A percentile compares a stretch with the other conserved stretches of the same genome.
phyloP scores from a whole-genome alignment of 257 asterid genomes.

The Leptodermis oblonga region DNA sequence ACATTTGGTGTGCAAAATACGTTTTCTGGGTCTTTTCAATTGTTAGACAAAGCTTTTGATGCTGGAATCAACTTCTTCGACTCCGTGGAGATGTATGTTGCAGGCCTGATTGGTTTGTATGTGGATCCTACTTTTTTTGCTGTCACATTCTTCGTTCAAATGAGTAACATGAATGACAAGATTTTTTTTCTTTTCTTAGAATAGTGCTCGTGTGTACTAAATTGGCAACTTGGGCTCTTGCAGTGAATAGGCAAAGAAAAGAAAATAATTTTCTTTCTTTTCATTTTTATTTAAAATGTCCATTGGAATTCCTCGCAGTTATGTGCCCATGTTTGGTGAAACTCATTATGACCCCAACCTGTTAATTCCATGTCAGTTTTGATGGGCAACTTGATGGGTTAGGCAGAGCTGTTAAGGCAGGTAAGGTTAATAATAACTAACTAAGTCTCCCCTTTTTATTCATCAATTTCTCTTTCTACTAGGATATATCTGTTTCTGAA shows the following conservation, averaged over 20 bases:
- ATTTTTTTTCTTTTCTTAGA: neutral
- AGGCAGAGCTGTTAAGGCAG: slow-evolving; percentile 64
- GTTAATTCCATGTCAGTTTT: slow-evolving; percentile 48
- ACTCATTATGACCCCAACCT: slow-evolving; percentile 57
- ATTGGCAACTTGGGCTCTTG: neutral
- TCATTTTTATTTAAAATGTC: neutral
- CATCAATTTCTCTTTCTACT: slow-evolving; percentile 3
- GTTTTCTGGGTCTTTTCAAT: slow-evolving; percentile 49
- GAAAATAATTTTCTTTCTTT: neutral
- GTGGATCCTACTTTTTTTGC: slow-evolving; percentile 21
- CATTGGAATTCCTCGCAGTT: slow-evolving; percentile 28
- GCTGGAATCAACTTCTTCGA: slow-evolving; percentile 84
- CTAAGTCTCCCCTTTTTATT: slow-evolving; percentile 6
- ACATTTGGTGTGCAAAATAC: slow-evolving; percentile 83
- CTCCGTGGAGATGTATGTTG: slow-evolving; percentile 79
- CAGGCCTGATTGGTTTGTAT: slow-evolving; percentile 99
- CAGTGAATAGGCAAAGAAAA: neutral
- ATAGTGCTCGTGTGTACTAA: neutral
- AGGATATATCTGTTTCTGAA: slow-evolving; percentile 10
- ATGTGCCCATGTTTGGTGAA: slow-evolving; percentile 91
- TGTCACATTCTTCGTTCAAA: neutral
- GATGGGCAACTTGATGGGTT: slow-evolving; percentile 81
- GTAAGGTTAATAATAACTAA: slow-evolving; percentile 63
- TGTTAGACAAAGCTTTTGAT: slow-evolving; percentile 70
- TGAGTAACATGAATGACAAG: neutral